Base-by-base conservation (phyloP, 2,329 filamentous ascomycete species). In the Trichoderma hamatum region DNA sequence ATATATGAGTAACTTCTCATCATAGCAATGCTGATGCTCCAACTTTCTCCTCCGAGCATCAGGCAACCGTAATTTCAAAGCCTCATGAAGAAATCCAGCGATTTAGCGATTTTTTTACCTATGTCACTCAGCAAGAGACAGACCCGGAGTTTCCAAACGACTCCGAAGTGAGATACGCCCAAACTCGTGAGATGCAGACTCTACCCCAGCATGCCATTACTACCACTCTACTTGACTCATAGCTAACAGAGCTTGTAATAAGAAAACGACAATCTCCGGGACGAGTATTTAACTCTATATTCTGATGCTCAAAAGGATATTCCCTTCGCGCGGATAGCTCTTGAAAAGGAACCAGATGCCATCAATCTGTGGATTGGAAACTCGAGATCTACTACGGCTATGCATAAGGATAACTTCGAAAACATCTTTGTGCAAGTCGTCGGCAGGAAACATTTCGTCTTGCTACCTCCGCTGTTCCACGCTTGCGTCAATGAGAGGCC, bases 281-380 rank as follows among this genome's bases (percentile, higher is more conserved):
- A 89, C 70, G 93, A 96, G 78, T 96, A 94, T 76, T 72, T 81
- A 0, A 74, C 82, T 0, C 84, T 96, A 2, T 88, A 89, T 75
- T 74, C 81, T 0, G 85, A 92, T 72, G 87, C 93, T 0, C 89
- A 88, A 13, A 78, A 78, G 3, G 85, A 86, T 67, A 88, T 95
- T 58, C 85, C 90, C 1, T 96, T 92, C 77, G 92, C 92, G 0
- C 86, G 89, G 32, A 89, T 93, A 70, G 92, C 92, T 0, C 85
- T 95, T 0, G 82, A 86, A 49, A 83, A 85, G 60, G 75, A 80
- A 0, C 90, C 92, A 0, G 92, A 96, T 71, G 92, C 92, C 16
- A 86, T 93, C 71, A 96, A 96, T 76, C 84, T 96, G 75, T 95
- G 92, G 92, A 88, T 96, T 61, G 92, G 92, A 66, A 92, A 92